Evolutionary conservation across 2,329 filamentous ascomycete species (phyloP).

Genomic region (Sporothrix curviconia): DNA sequence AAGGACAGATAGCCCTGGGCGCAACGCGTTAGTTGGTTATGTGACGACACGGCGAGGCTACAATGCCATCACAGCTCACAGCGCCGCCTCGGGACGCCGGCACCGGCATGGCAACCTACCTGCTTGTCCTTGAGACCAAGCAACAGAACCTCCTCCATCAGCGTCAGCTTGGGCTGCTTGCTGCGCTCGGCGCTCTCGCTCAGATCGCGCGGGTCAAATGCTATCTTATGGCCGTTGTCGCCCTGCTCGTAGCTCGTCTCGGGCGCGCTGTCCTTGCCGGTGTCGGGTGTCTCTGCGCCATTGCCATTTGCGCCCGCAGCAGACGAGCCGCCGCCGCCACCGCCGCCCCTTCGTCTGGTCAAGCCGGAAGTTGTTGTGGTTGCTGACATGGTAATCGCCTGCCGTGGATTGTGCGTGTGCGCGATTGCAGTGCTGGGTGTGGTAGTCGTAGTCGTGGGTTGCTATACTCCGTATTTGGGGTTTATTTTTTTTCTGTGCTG

Average conservation of each 20-base stretch:
- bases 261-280: constrained; percentile 47
- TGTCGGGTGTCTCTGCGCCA: constrained; percentile 52
- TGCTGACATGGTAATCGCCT: constrained; percentile 13
- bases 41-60: too few relatives aligned
- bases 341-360: constrained; percentile 63
- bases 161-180: constrained; percentile 95
- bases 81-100: too few relatives aligned
- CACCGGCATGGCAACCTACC: constrained; percentile 51
- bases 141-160: constrained; percentile 97
- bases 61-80: too few relatives aligned
- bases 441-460: background rate
- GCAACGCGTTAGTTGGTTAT: constrained; percentile 4
- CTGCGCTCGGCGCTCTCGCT: constrained; percentile 92
- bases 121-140: constrained; percentile 98
- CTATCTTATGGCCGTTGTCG: constrained; percentile 98
- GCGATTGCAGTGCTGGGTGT: background rate
- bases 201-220: constrained; percentile 93
- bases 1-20: constrained; percentile 93
- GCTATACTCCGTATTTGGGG: too few relatives aligned
- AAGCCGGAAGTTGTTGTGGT: constrained; percentile 35
- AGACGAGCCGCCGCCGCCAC: constrained; percentile 50
- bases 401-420: background rate
- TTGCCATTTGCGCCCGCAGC: constrained; percentile 45
- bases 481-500: too few relatives aligned
- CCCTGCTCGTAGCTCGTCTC: constrained; percentile 84